Percentiles rank a stretch among this genome's conserved stretches.
phyloP scores from a whole-genome alignment of 805 yeast genomes.

The Ogataea ramenticola region DNA sequence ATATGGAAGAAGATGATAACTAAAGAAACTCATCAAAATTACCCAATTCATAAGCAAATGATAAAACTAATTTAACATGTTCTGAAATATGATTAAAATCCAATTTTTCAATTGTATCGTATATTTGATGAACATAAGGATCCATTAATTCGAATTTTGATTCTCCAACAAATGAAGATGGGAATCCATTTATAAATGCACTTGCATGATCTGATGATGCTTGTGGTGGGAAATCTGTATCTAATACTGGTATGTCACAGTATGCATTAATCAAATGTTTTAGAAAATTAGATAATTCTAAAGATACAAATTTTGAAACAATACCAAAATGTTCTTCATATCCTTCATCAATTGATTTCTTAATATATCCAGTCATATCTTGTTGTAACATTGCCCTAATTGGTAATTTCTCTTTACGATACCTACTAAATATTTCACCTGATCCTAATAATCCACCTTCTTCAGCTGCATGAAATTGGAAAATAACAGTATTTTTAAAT shows the following conservation, averaged over 20 bases:
- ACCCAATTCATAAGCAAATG: conserved; percentile 65
- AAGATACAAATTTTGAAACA: conserved; percentile 61
- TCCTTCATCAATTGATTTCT: conserved; percentile 40
- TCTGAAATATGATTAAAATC: conserved; percentile 74
- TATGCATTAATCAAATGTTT: conserved; percentile 55
- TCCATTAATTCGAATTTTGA: conserved; percentile 56
- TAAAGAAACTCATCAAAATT: conserved; percentile 22
- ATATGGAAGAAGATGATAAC: conserved; percentile 17
- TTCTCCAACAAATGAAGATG: conserved; percentile 79
- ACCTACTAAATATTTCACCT: conserved; percentile 60
- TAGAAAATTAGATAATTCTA: conserved; percentile 49
- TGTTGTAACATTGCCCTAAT: conserved; percentile 87
- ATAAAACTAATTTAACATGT: conserved; percentile 72
- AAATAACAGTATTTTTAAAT: conserved; percentile 64
- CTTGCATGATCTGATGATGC: conserved; percentile 93
- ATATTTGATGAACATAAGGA: conserved; percentile 66
- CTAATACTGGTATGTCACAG: conserved; percentile 61
- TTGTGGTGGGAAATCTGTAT: conserved; percentile 66
- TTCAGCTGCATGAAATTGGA: conserved; percentile 94
- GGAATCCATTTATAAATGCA: conserved; percentile 76
- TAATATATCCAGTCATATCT: conserved; percentile 85
- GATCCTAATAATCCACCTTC: conserved; percentile 91
- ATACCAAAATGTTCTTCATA: conserved; percentile 70
- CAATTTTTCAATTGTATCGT: conserved; percentile 77
- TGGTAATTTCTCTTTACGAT: conserved; percentile 34